Percentiles rank a stretch among this genome's conserved stretches.
These are phyloP conservation scores for Mycena belliarum DNA, from an alignment of 768 basidiomycete genomes.

Conservation along the genomic window DNA sequence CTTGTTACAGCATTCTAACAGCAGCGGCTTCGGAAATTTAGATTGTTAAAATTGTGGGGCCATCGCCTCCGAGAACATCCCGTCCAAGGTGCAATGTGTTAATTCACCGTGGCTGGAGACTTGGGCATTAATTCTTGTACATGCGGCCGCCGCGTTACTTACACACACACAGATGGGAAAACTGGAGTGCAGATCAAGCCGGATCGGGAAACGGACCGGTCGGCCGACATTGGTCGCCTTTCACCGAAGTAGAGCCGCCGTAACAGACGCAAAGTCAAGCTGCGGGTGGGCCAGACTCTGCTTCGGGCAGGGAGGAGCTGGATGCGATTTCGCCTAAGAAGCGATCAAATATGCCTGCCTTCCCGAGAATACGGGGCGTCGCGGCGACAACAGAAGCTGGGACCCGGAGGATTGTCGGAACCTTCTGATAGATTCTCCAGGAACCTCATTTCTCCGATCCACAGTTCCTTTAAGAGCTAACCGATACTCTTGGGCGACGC, in stretches of 20 bases:
- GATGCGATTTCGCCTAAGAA: neutral
- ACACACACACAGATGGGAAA: neutral
- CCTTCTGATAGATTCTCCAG: slow-evolving; percentile 10
- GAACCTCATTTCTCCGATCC: slow-evolving; percentile 15
- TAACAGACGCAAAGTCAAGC: slow-evolving; percentile 1
- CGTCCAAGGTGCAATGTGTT: neutral
- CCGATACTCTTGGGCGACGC: slow-evolving; percentile 5
- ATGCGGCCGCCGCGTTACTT: neutral
- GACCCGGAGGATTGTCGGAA: slow-evolving; percentile 7
- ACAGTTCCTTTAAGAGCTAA: slow-evolving; percentile 13
- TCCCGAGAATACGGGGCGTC: slow-evolving; percentile 3
- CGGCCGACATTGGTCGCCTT: too few relatives aligned
- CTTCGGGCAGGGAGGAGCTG: neutral
- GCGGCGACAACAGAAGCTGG: slow-evolving; percentile 8
- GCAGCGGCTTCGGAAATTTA: neutral
- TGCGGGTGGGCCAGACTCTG: neutral
- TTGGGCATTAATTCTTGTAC: neutral
- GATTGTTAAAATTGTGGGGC: neutral
- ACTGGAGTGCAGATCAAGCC: neutral
- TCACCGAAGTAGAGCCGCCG: slow-evolving; percentile 5
- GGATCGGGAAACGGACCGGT: neutral
- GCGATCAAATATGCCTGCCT: neutral
- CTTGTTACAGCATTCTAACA: too few relatives aligned
- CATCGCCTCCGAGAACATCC: neutral
- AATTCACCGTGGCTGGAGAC: too few relatives aligned